These are phyloP conservation scores for Petasospora rhodanensis DNA, from an alignment of 1,139 yeast species.

Conservation along the genomic window DNA sequence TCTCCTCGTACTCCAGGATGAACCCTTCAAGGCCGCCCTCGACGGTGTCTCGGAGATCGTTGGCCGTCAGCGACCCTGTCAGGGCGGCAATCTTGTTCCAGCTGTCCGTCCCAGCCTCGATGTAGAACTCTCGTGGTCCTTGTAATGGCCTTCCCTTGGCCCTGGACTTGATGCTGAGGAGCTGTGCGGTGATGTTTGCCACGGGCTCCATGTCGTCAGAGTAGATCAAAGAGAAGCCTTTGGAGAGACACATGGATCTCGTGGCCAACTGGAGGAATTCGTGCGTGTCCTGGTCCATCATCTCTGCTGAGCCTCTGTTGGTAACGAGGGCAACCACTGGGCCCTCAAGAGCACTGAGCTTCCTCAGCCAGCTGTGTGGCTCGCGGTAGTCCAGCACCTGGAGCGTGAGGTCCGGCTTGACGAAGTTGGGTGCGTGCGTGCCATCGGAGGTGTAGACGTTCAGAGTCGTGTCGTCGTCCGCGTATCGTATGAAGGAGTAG, in stretches of 20 bases:
- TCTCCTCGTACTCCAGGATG: too few relatives aligned
- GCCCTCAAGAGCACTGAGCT: not conserved
- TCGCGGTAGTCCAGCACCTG: constrained; percentile 17
- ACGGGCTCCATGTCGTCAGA: constrained; percentile 1
- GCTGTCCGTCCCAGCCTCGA: constrained; percentile 51
- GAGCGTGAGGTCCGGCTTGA: constrained; percentile 1
- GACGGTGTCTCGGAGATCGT: constrained; percentile 20
- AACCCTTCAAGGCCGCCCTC: too few relatives aligned
- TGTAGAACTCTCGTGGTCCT: constrained; percentile 36
- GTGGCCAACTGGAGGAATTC: constrained; percentile 51
- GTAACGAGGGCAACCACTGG: constrained; percentile 1
- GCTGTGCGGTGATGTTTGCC: not conserved
- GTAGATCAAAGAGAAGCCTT: constrained; percentile 36
- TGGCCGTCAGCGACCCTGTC: constrained; percentile 26
- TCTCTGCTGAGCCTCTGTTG: not conserved
- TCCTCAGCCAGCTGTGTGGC: constrained; percentile 17
- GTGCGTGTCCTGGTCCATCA: constrained; percentile 23
- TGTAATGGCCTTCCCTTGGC: too few relatives aligned
- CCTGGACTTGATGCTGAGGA: too few relatives aligned
- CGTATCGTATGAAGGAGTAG: too few relatives aligned
- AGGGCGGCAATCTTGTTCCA: constrained; percentile 45
- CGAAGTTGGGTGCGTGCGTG: not conserved
- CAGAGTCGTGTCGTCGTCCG: constrained; percentile 21
- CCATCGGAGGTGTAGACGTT: constrained; percentile 2
- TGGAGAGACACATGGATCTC: constrained; percentile 44